phyloP scores from a whole-genome alignment of 176 grass and related monocot species.

The Lolium multiflorum region DNA sequence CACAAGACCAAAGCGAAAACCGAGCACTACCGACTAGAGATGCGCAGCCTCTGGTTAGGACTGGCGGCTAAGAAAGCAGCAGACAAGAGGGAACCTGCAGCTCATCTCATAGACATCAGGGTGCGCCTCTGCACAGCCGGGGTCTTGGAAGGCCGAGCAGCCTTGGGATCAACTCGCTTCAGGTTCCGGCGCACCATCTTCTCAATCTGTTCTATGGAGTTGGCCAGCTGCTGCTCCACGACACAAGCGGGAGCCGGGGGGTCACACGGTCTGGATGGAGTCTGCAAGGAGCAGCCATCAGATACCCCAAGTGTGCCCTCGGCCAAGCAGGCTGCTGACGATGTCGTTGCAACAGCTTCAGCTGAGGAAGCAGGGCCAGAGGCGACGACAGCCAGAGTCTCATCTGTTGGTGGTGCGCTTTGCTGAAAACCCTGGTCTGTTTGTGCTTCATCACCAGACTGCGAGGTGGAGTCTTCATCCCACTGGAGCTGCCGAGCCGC shows the following conservation, averaged over 20 bases:
- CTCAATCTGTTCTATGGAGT: slow-evolving; percentile 76
- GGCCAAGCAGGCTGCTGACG: no score
- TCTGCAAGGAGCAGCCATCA: slow-evolving; percentile 41
- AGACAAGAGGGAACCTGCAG: slow-evolving; percentile 4
- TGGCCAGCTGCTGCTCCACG: slow-evolving; percentile 61
- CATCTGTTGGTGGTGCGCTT: slow-evolving; percentile 26
- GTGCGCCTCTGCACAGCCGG: slow-evolving; percentile 45
- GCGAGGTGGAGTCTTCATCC: slow-evolving; percentile 31
- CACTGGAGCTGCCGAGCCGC: slow-evolving; percentile 48
- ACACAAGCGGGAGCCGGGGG: slow-evolving; percentile 3
- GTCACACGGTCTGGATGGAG: slow-evolving; percentile 38
- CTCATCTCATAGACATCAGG: slow-evolving; percentile 78
- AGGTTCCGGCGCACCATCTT: slow-evolving; percentile 57
- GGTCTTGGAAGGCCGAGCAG: slow-evolving; percentile 57
- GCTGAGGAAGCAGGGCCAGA: slow-evolving; percentile 38
- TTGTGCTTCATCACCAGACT: slow-evolving; percentile 36
- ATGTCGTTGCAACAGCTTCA: slow-evolving; percentile 34
- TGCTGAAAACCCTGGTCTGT: slow-evolving; percentile 36
- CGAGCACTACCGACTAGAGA: neutral
- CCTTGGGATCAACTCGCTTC: slow-evolving; percentile 47
- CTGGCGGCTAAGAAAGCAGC: slow-evolving; percentile 35
- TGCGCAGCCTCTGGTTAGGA: slow-evolving; percentile 20
- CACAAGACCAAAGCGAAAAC: slow-evolving; percentile 8
- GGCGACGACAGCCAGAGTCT: slow-evolving; percentile 1
- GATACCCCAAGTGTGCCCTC: slow-evolving; percentile 36